Base-by-base conservation (phyloP, 2,329 filamentous ascomycete species). In the Plenodomus biglobosus region DNA sequence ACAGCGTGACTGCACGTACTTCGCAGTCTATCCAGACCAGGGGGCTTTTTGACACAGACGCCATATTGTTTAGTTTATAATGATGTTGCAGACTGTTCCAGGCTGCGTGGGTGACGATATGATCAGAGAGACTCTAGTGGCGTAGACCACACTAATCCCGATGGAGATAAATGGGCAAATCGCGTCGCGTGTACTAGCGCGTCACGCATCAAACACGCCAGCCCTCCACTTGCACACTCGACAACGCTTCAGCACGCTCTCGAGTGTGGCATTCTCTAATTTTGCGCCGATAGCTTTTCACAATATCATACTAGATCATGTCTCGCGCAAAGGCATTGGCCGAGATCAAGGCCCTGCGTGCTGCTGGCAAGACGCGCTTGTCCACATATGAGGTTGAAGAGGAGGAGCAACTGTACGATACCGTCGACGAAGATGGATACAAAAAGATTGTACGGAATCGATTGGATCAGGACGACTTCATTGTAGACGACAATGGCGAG, bases 401-500 rank as follows among this genome's bases (percentile, higher is more conserved):
- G 54, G 87, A 89, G 62, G 83, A 86, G 57, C 85, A 89, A 60
- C 78, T 99, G 38, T 99, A 97, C 76, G 94, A 97, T 55, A 92
- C 95, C 65, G 91, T 99, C 40, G 92, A 97, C 67, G 94, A 99
- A 65, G 92, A 94, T 65, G 88, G 89, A 42, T 99, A 99, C 79
- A 96, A 96, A 78, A 95, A 95, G 71, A 87, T 97, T 58, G 91
- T 99, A 13, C 84, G 94, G 36, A 85, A 87, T 46, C 86, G 94
- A 39, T 79, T 99, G 42, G 89, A 97, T 67, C 81, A 95, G 65
- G 94, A 99, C 64, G 94, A 99, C 75, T 99, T 99, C 66, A 92
- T 99, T 43, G 92, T 99, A 51, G 94, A 97, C 76, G 94, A 99
- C 76, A 95, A 96, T 76, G 92, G 92, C 66, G 90, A 92, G 69